Percentiles rank a stretch among this genome's conserved stretches.
Evolutionary conservation across 1,139 yeast genomes (phyloP).

Genomic region (Suhomyces bolitotheri): DNA sequence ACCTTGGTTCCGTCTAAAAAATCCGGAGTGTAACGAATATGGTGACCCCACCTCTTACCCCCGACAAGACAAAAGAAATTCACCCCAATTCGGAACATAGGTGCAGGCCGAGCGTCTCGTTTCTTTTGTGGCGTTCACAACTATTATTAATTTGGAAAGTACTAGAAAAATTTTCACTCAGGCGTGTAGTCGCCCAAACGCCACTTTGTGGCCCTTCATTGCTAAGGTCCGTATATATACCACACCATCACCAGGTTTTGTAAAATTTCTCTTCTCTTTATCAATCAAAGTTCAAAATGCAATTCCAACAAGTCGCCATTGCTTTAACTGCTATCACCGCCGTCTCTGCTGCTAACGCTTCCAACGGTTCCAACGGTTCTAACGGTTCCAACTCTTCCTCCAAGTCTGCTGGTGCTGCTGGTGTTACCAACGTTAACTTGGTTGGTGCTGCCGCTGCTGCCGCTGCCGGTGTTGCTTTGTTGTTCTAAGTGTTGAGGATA

Average conservation of each 20-base stretch:
- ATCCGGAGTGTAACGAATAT: too few species aligned
- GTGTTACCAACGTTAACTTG: conserved; percentile 14
- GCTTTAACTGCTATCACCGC: conserved; percentile 48
- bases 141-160: conserved; percentile 8
- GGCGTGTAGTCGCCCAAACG: conserved; percentile 6
- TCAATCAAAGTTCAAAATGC: conserved; percentile 32
- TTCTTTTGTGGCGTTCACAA: conserved; percentile 13
- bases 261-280: conserved; percentile 4
- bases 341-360: conserved; percentile 38
- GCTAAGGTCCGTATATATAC: conserved; percentile 10
- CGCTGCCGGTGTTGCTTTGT: conserved; percentile 49
- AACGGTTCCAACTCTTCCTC: conserved; percentile 21
- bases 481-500: conserved; percentile 30
- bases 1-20: too few species aligned
- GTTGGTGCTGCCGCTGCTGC: conserved; percentile 45
- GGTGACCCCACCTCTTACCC: too few species aligned
- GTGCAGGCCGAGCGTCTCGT: conserved; percentile 8
- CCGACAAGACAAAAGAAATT: conserved; percentile 9
- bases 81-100: conserved; percentile 3
- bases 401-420: conserved; percentile 23
- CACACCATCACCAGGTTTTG: conserved; percentile 2
- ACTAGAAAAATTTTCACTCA: conserved; percentile 11
- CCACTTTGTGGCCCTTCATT: background rate
- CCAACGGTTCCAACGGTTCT: conserved; percentile 33
- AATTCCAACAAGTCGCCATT: conserved; percentile 46